Conservation (phyloP, 345 rosid genomes). For the Citrus sinensis region DNA sequence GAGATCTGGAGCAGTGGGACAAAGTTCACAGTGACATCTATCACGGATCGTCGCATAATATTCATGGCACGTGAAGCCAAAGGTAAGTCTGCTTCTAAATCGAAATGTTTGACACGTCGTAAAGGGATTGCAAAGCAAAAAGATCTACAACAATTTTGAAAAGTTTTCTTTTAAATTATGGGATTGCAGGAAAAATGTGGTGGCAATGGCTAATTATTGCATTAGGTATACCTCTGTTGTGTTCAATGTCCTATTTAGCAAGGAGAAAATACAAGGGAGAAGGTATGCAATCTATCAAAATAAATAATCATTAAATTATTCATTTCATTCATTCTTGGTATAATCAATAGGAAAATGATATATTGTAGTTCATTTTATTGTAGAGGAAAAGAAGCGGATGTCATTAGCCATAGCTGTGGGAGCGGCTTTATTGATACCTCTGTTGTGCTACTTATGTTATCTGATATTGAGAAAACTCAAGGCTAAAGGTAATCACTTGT, state of each 20-base stretch:
- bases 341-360: no score
- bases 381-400: not conserved
- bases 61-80: not conserved
- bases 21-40: not conserved
- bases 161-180: no score
- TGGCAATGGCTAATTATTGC: constrained; percentile 1
- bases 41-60: no score
- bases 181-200: not conserved
- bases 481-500: not conserved
- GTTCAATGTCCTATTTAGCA: not conserved
- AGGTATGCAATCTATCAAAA: not conserved
- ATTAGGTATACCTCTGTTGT: not conserved
- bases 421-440: not conserved
- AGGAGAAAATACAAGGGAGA: not conserved
- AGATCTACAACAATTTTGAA: no score
- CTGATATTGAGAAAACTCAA: not conserved
- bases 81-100: not conserved
- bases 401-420: not conserved
- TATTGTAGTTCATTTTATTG: not conserved
- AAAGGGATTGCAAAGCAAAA: no score
- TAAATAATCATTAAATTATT: no score
- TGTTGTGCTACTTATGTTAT: not conserved
- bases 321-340: no score
- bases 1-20: not conserved
- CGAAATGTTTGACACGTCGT: no score